Evolutionary conservation across 2,329 filamentous ascomycete genomes (phyloP), one percentile per base, ranked within the genome.

Genomic region (Chrysoporthe puriensis): DNA sequence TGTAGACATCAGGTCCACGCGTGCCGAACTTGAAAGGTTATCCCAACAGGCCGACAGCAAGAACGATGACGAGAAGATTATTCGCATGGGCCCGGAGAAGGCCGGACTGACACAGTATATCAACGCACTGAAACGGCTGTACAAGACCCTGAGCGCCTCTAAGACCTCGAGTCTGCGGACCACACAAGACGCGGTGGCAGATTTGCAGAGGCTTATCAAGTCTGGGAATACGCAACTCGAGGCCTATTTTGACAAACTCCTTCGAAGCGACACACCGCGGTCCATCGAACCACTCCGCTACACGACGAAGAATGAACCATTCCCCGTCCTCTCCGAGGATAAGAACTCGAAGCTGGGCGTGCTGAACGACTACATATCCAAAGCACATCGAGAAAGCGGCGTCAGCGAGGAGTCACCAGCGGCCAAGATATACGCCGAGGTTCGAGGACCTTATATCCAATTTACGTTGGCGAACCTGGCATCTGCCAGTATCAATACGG

Each of bases 31-130:
- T 73, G 94, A 97, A 70, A 89, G 90, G 70, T 85, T 98, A 52
- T 90, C 93, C 73, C 91, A 96, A 74, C 95, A 96, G n/a, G 89
- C 94, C 70, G 94, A 98, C 77, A 93, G 94, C 76, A 95, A 96
- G 76, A 93, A 91, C 73, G 89, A 92, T 70, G 96, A 99, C 78
- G 96, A 99, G 79, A 89, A 90, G 65, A 94, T 97, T 71, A 94
- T 99, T 75, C 90, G 93, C 64, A 88, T 90, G 72, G 94, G 93
- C n/a, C 94, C 94, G 1, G 90, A 93, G 73, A 91, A 91, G 78
- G 89, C 90, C 43, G 94, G 94, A 52, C 82, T 99, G 66, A 86
- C 89, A 48, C 92, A 92, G 73, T 99, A 97, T 79, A 87, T 99
- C 62, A 90, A 89, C 58, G 97, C 95, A 6, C 88, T 98, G 73